Evolutionary conservation across 805 yeast genomes (phyloP).

Genomic region (Candida easanensis): DNA sequence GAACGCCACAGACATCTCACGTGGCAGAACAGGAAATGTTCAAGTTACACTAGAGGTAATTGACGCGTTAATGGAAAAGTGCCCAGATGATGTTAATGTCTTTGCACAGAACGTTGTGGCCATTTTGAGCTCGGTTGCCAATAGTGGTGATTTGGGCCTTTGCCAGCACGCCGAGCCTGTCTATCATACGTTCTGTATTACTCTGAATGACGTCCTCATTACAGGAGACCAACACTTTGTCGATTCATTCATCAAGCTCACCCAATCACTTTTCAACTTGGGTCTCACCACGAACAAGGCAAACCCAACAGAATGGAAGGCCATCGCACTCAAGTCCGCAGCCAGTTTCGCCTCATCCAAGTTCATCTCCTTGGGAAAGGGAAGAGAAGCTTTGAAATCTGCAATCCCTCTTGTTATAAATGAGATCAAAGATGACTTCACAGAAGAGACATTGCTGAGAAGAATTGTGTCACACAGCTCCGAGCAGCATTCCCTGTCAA

Average conservation of each 20-base stretch:
- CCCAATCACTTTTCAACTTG: slow-evolving; percentile 26
- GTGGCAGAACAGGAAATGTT: slow-evolving; percentile 71
- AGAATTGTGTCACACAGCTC: slow-evolving; percentile 21
- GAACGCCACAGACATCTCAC: slow-evolving; percentile 56
- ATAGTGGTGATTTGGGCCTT: slow-evolving; percentile 58
- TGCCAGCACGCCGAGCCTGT: slow-evolving; percentile 51
- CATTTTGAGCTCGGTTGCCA: slow-evolving; percentile 51
- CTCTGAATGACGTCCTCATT: slow-evolving; percentile 60
- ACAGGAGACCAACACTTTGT: slow-evolving; percentile 63
- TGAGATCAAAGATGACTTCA: slow-evolving; percentile 19
- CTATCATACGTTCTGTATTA: slow-evolving; percentile 44
- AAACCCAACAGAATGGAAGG: slow-evolving; percentile 34
- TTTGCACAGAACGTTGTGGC: slow-evolving; percentile 68
- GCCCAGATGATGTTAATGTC: slow-evolving; percentile 80
- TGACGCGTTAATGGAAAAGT: slow-evolving; percentile 64
- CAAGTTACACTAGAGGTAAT: slow-evolving; percentile 77
- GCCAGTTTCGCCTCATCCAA: slow-evolving; percentile 33
- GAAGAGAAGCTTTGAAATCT: slow-evolving; percentile 13
- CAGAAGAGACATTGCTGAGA: slow-evolving; percentile 25
- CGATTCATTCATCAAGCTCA: slow-evolving; percentile 40
- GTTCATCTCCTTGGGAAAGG: slow-evolving; percentile 16
- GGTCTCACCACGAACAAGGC: slow-evolving; percentile 21
- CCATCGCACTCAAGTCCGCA: slow-evolving; percentile 45
- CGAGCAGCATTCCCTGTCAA: slow-evolving; percentile 25
- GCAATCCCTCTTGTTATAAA: slow-evolving; percentile 20